Conservation (phyloP, 768 basidiomycete species). For the Mycena galericulata region DNA sequence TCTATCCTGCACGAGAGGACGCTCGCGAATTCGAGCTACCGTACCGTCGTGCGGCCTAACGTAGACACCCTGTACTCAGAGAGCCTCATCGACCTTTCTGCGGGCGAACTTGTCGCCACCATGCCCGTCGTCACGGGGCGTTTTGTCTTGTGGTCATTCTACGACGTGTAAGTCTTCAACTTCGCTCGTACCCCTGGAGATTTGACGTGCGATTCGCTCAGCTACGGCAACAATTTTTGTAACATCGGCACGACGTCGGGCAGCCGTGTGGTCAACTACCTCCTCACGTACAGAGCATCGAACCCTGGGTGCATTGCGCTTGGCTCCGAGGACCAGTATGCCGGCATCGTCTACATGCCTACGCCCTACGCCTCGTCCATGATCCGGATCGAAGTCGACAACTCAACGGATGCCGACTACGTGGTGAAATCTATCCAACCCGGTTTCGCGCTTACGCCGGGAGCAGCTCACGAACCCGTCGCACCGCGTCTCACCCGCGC, state of each 20-base stretch:
- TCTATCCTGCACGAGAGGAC: background rate
- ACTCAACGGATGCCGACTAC: background rate
- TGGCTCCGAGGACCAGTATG: background rate
- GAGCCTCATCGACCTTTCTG: slow-evolving; percentile 5
- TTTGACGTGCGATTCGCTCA: background rate
- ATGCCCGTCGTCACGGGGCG: slow-evolving; percentile 6
- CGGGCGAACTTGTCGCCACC: slow-evolving; percentile 1
- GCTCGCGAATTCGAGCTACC: slow-evolving; percentile 1
- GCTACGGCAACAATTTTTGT: slow-evolving; percentile 14
- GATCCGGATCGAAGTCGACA: slow-evolving; percentile 17
- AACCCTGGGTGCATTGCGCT: slow-evolving; percentile 3
- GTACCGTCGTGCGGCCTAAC: slow-evolving; percentile 13
- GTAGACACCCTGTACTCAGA: slow-evolving; percentile 22
- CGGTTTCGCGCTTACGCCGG: background rate
- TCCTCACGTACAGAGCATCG: background rate
- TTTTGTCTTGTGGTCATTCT: slow-evolving; percentile 18
- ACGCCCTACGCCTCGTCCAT: background rate
- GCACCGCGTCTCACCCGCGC: background rate
- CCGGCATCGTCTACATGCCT: slow-evolving; percentile 12
- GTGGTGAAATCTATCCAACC: slow-evolving; percentile 2
- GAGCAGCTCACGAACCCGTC: background rate
- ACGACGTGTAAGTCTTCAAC: slow-evolving; percentile 20
- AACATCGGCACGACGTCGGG: background rate
- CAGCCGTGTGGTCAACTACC: slow-evolving; percentile 1
- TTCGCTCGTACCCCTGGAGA: no score